Percentiles rank a stretch among this genome's conserved stretches.
phyloP scores from a whole-genome alignment of 345 rosid genomes.

The Abelmoschus esculentus region DNA sequence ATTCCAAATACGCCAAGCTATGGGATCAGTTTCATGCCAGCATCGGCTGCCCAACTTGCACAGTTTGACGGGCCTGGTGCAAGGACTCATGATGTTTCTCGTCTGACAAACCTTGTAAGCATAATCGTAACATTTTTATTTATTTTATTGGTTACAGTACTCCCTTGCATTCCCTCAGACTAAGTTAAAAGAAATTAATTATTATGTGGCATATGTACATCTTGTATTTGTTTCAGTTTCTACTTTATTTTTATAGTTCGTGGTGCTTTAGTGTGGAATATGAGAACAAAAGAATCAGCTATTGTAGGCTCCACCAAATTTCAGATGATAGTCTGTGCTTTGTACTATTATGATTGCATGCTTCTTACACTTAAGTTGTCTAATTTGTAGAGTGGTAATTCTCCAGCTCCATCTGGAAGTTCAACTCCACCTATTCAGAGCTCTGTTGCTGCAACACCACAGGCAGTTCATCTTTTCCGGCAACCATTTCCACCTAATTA shows the following conservation, averaged over 20 bases:
- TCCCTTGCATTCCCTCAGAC: background rate
- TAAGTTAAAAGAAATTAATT: background rate
- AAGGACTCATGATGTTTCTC: slow-evolving; percentile 41
- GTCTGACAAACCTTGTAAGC: slow-evolving; percentile 33
- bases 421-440: slow-evolving; percentile 13
- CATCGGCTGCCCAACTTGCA: slow-evolving; percentile 37
- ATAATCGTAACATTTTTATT: background rate
- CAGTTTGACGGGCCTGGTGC: slow-evolving; percentile 43
- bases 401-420: slow-evolving; percentile 35
- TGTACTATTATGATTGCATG: background rate
- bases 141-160: background rate
- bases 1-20: slow-evolving; percentile 47
- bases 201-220: no score
- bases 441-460: no score
- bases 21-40: slow-evolving; percentile 44
- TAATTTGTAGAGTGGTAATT: slow-evolving; percentile 43
- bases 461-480: no score
- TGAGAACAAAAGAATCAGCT: background rate
- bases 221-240: no score
- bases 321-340: background rate
- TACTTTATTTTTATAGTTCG: no score
- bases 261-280: background rate
- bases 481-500: no score
- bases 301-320: no score
- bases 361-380: slow-evolving; percentile 4